Base-by-base conservation (phyloP, 2,329 filamentous ascomycete species). In the Cordyceps militaris region DNA sequence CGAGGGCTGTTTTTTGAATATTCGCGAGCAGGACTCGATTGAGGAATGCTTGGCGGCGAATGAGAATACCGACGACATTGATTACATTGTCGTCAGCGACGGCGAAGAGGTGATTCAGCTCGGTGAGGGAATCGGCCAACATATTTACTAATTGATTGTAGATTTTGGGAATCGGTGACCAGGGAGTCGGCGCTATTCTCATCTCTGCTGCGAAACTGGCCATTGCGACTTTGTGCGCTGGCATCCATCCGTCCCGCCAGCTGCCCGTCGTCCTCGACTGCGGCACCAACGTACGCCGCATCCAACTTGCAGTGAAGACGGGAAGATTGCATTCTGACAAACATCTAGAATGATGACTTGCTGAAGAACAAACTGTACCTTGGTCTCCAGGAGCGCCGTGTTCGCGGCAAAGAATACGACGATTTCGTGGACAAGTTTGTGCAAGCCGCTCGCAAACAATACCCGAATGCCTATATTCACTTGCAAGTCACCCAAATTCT, bases 161-260 rank as follows among this genome's bases (percentile, higher is more conserved):
- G 73, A 96, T 96, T 48, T 78, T 96, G 0, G 91, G 91, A 1
- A 95, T 96, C 59, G 91, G 91, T 1, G 91, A 96, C 66, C 91
- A 96, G 72, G 91, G 91, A 1, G 87, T 90, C 1, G 91, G 91
- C 5, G 90, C 87, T 2, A 87, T 96, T 53, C 76, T 95, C 40
- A 96, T 96, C 59, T 91, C 87, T 2, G 79, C 90, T 1, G 91
- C 91, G 7, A 96, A 96, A 68, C 76, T 96, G 28, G 86, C 87
- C 10, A 78, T 96, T 43, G 91, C 89, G 26, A 95, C 91, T 0
- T 74, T 94, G 0, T 96, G 91, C 68, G 91, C 88, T n/a, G 91
- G 91, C 8, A 83, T 96, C 7, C 88, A 95, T 66, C 90, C 89
- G 0, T 85, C 86, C 42, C 78, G 89, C 24, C 89, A 88, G 4